Conservation (phyloP, 1,139 yeast species). For the Hyphopichia fennica region DNA sequence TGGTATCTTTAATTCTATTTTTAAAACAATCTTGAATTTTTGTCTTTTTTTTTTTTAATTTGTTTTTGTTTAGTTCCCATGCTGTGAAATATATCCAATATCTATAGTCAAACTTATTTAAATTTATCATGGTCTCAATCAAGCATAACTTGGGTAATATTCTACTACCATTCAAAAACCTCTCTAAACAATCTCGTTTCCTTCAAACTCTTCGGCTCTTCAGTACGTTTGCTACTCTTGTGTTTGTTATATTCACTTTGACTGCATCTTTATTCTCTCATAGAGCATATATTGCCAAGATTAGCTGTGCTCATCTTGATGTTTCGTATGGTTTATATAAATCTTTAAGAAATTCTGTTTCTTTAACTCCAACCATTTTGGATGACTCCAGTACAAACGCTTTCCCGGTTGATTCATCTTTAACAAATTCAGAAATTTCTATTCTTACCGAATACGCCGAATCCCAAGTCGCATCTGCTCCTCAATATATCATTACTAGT, state of each 20-base stretch:
- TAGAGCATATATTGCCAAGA: constrained; percentile 33
- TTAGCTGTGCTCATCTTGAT: constrained; percentile 52
- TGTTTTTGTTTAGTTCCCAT: neutral
- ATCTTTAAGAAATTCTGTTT: constrained; percentile 40
- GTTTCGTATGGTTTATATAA: constrained; percentile 53
- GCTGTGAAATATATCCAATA: neutral
- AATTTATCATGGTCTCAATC: neutral
- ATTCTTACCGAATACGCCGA: constrained; percentile 49
- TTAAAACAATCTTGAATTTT: too few relatives aligned
- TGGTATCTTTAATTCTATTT: too few relatives aligned
- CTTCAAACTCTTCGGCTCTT: constrained; percentile 31
- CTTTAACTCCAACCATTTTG: constrained; percentile 17
- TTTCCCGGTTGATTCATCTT: constrained; percentile 34
- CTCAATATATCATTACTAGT: constrained; percentile 48
- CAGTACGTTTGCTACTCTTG: constrained; percentile 20
- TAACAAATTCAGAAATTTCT: constrained; percentile 53
- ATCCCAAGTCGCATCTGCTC: constrained; percentile 48
- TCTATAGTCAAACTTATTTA: too few relatives aligned
- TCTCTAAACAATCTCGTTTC: constrained; percentile 29
- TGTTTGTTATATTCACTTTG: constrained; percentile 24
- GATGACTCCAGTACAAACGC: constrained; percentile 12
- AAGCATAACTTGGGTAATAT: neutral
- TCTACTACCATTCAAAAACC: constrained; percentile 26
- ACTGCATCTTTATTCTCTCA: constrained; percentile 28
- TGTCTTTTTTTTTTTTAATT: too few relatives aligned